These are phyloP conservation scores for Neofusicoccum cordaticola DNA, from an alignment of 2,329 filamentous ascomycete species.

Conservation along the genomic window DNA sequence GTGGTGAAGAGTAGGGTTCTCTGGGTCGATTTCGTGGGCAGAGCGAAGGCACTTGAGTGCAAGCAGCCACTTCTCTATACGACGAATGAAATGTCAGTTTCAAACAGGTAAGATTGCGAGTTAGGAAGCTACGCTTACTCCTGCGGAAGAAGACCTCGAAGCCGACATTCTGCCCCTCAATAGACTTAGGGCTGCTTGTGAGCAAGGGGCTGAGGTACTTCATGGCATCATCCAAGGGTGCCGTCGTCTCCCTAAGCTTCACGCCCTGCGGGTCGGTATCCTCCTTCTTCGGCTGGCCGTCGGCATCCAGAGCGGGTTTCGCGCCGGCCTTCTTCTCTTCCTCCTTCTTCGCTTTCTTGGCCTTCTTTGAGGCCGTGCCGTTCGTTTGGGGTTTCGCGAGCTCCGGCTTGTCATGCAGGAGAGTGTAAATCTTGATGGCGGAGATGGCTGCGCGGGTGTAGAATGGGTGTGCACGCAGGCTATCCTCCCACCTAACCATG, in stretches of 20 bases:
- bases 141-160: slow-evolving; percentile 87
- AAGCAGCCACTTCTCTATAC: slow-evolving; percentile 76
- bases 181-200: slow-evolving; percentile 74
- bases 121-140: slow-evolving; percentile 56
- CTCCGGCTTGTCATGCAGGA: slow-evolving; percentile 72
- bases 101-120: neutral
- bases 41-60: slow-evolving; percentile 82
- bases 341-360: slow-evolving; percentile 86
- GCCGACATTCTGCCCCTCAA: slow-evolving; percentile 78
- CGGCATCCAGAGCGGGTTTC: slow-evolving; percentile 59
- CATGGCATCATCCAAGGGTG: slow-evolving; percentile 81
- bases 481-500: slow-evolving; percentile 95
- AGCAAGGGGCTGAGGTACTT: slow-evolving; percentile 82
- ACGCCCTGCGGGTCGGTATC: slow-evolving; percentile 84
- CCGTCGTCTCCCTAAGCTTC: slow-evolving; percentile 74
- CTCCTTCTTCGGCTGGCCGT: slow-evolving; percentile 71
- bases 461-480: slow-evolving; percentile 86
- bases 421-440: slow-evolving; percentile 76
- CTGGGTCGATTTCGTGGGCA: slow-evolving; percentile 65
- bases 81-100: slow-evolving; percentile 22
- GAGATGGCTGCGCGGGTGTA: slow-evolving; percentile 80
- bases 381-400: slow-evolving; percentile 59
- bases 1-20: slow-evolving; percentile 71
- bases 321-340: slow-evolving; percentile 63
- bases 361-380: slow-evolving; percentile 62